These are phyloP conservation scores for Syncephalastrum racemosum DNA, from an alignment of 371 early-diverging fungal genomes.

Conservation along the genomic window DNA sequence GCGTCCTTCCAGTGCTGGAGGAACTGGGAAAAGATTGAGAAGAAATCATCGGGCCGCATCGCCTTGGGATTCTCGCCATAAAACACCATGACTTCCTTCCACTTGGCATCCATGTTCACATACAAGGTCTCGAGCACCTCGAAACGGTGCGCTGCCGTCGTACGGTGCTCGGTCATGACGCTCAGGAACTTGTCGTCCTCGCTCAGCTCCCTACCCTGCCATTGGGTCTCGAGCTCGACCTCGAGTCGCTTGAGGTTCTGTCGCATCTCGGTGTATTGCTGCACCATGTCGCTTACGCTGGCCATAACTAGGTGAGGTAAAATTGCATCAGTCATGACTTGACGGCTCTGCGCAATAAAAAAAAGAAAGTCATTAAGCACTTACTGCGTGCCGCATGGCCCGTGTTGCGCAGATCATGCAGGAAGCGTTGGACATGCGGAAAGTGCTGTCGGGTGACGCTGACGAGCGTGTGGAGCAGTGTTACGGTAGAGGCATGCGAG, in stretches of 20 bases:
- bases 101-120: constrained; percentile 36
- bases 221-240: constrained; percentile 27
- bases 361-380: neutral
- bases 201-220: constrained; percentile 30
- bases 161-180: constrained; percentile 25
- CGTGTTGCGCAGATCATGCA: constrained; percentile 34
- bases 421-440: constrained; percentile 39
- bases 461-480: constrained; percentile 44
- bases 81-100: constrained; percentile 36
- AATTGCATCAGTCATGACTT: constrained; percentile 31
- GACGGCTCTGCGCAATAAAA: constrained; percentile 22
- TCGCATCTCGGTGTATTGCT: constrained; percentile 41
- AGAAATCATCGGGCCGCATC: constrained; percentile 39
- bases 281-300: constrained; percentile 37
- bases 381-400: constrained; percentile 31
- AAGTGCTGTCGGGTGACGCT: constrained; percentile 41
- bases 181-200: constrained; percentile 26
- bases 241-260: constrained; percentile 30
- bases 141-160: constrained; percentile 23
- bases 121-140: constrained; percentile 33
- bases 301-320: constrained; percentile 22
- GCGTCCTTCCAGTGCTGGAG: constrained; percentile 28
- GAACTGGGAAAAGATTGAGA: constrained; percentile 27
- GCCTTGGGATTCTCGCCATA: constrained; percentile 41
- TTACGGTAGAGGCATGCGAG: constrained; percentile 31